Percentiles rank a stretch among this genome's conserved stretches.
phyloP scores from a whole-genome alignment of 2,329 filamentous ascomycete genomes.

The Metarhizium brunneum region DNA sequence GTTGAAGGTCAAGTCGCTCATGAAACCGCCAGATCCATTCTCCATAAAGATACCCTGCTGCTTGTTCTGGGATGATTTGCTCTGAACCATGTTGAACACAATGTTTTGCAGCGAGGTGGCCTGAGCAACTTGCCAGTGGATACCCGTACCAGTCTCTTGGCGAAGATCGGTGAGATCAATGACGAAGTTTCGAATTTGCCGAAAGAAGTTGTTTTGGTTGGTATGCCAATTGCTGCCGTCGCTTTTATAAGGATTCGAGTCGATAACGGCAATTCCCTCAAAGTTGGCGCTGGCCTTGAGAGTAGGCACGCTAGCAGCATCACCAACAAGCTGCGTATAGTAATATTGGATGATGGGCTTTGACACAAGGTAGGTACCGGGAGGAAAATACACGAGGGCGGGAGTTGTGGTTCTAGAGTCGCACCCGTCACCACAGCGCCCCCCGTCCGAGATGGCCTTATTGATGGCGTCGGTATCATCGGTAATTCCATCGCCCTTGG shows the following conservation, averaged over 20 bases:
- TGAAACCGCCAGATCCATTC: slow-evolving; percentile 76
- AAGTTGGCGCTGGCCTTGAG: slow-evolving; percentile 69
- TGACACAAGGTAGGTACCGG: slow-evolving; percentile 77
- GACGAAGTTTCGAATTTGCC: slow-evolving; percentile 72
- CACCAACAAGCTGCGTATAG: slow-evolving; percentile 88
- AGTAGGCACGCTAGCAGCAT: slow-evolving; percentile 61
- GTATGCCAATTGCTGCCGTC: slow-evolving; percentile 65
- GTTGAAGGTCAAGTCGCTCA: slow-evolving; percentile 76
- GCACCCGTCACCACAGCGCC: slow-evolving; percentile 71
- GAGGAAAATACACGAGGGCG: slow-evolving; percentile 84
- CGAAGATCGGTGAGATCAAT: slow-evolving; percentile 65
- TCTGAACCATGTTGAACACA: slow-evolving; percentile 67
- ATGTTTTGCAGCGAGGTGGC: slow-evolving; percentile 75
- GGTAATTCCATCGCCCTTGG: slow-evolving; percentile 55
- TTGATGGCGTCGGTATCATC: slow-evolving; percentile 92
- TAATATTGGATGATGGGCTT: slow-evolving; percentile 76
- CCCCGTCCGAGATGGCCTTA: slow-evolving; percentile 64
- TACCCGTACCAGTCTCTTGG: slow-evolving; percentile 52
- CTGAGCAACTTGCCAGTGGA: slow-evolving; percentile 83
- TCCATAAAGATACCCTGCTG: slow-evolving; percentile 79
- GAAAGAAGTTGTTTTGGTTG: slow-evolving; percentile 80
- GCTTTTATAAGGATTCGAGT: slow-evolving; percentile 72
- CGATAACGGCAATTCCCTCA: slow-evolving; percentile 77
- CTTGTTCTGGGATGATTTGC: slow-evolving; percentile 52
- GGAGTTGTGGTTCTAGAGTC: slow-evolving; percentile 78